A percentile compares a stretch with the other conserved stretches of the same genome.
phyloP scores from a whole-genome alignment of 1,284 basidiomycete species.

The Irpex sp. region DNA sequence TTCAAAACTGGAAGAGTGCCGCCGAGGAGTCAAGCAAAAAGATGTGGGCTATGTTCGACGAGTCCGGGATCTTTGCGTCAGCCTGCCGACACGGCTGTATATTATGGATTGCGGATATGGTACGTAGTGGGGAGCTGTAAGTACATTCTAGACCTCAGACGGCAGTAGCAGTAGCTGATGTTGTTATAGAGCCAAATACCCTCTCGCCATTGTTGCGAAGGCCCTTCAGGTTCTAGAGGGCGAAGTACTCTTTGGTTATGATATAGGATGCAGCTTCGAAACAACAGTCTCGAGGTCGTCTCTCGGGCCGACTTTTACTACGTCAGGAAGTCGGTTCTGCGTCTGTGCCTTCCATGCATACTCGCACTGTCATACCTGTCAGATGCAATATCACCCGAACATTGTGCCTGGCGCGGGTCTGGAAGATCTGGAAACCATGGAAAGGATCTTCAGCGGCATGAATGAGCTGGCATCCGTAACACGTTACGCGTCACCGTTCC shows the following conservation, averaged over 20 bases:
- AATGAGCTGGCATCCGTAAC: constrained; percentile 26
- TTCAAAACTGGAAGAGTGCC: constrained; percentile 31
- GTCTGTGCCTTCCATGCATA: constrained; percentile 31
- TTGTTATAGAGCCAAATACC: constrained; percentile 33
- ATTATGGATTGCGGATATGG: constrained; percentile 24
- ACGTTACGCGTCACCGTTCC: constrained; percentile 26
- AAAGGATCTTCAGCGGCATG: constrained; percentile 27
- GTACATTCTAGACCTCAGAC: no score
- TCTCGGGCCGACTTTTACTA: constrained; percentile 20
- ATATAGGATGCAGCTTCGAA: constrained; percentile 33
- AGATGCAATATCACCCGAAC: constrained; percentile 25
- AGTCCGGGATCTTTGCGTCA: constrained; percentile 29
- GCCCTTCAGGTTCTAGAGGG: constrained; percentile 19
- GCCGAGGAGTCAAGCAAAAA: constrained; percentile 28
- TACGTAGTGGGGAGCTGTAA: constrained; percentile 31
- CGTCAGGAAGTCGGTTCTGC: constrained; percentile 13
- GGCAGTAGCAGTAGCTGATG: no score
- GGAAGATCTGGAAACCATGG: constrained; percentile 29
- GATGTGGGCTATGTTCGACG: constrained; percentile 28
- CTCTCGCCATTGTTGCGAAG: constrained; percentile 24
- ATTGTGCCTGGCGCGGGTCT: constrained; percentile 23
- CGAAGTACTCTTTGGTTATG: constrained; percentile 24
- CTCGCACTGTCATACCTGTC: constrained; percentile 27
- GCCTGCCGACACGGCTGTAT: constrained; percentile 29
- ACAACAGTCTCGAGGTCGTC: constrained; percentile 23